Base-by-base conservation (phyloP, 148 eudicot species). In the Heliosperma pusillum region DNA sequence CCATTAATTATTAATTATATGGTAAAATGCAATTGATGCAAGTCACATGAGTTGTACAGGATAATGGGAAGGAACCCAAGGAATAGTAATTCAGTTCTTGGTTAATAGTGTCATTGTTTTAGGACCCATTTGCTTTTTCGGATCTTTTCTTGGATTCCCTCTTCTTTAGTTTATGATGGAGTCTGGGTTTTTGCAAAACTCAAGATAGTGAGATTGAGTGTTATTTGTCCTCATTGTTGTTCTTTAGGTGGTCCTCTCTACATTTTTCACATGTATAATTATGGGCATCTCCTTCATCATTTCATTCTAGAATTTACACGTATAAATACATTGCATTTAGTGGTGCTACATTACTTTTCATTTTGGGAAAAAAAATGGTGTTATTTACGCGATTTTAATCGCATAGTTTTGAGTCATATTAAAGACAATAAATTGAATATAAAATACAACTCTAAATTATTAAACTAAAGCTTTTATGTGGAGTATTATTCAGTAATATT, bases 61-160 rank as follows among this genome's bases (percentile, higher is more conserved):
- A 52, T 65, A 45, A 77, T 19, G 60, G 36, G 44, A 70, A 21
- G 64, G 21, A 19, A 50, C 71, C 57, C 42, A 71, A 71, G 36
- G 66, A n/a, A n/a, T n/a, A n/a, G n/a, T n/a, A n/a, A n/a, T n/a
- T n/a, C n/a, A n/a, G n/a, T n/a, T n/a, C n/a, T n/a, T n/a, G 8
- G 42, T 36, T 0, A 36, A 36, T 36, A 36, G 9, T 47, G 65
- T 26, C 33, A 3, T 61, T 24, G 33, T 24, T 61, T 24, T 25
- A 10, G 66, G 66, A 61, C 66, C 33, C 33, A 61, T 61, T 61
- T 61, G 10, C 24, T 59, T 21, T 27, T 70, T 70, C n/a, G 33
- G 5, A 33, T 47, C 27, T 69, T 75, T 63, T 65, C 45, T 80
- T 62, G 79, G 82, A 80, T 80, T 80, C 82, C 78, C 24, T 1